These are phyloP conservation scores for Nakazawaea pomicola DNA, from an alignment of 805 yeast genomes.

Conservation along the genomic window DNA sequence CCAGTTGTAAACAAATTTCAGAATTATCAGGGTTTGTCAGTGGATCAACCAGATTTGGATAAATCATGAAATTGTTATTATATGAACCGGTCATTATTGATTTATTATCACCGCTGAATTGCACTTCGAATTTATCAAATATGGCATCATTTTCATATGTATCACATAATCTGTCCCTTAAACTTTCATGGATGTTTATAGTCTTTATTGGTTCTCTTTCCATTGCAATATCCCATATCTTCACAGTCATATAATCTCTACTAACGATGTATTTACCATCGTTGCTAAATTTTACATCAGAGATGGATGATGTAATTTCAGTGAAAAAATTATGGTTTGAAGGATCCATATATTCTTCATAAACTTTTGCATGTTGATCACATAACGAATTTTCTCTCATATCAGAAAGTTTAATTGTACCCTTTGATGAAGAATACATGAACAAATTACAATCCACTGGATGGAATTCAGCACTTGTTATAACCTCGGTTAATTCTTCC, in stretches of 20 bases:
- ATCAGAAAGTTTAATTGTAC: constrained; percentile 91
- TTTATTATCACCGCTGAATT: constrained; percentile 87
- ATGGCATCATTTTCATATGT: constrained; percentile 98
- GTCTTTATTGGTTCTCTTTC: constrained; percentile 92
- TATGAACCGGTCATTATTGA: constrained; percentile 96
- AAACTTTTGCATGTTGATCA: constrained; percentile 80
- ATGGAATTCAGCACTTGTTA: constrained; percentile 94
- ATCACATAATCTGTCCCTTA: constrained; percentile 90
- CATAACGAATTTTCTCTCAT: constrained; percentile 95
- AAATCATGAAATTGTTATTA: constrained; percentile 94
- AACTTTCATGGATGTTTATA: constrained; percentile 91
- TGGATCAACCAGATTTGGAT: constrained; percentile 69
- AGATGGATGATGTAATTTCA: constrained; percentile 90
- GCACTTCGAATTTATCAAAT: constrained; percentile 97
- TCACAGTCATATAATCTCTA: constrained; percentile 95
- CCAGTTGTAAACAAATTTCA: constrained; percentile 92
- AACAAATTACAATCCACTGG: constrained; percentile 88
- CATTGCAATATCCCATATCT: constrained; percentile 98
- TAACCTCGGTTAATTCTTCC: constrained; percentile 98
- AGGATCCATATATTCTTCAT: constrained; percentile 92
- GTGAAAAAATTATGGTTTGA: constrained; percentile 92
- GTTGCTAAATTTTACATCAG: constrained; percentile 87
- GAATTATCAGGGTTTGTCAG: constrained; percentile 29
- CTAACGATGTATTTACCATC: constrained; percentile 95
- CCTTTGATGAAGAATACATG: constrained; percentile 94